A percentile compares a stretch with the other conserved stretches of the same genome.
Evolutionary conservation across 2,329 filamentous ascomycete genomes (phyloP).

Genomic region (Xylaria multiplex): DNA sequence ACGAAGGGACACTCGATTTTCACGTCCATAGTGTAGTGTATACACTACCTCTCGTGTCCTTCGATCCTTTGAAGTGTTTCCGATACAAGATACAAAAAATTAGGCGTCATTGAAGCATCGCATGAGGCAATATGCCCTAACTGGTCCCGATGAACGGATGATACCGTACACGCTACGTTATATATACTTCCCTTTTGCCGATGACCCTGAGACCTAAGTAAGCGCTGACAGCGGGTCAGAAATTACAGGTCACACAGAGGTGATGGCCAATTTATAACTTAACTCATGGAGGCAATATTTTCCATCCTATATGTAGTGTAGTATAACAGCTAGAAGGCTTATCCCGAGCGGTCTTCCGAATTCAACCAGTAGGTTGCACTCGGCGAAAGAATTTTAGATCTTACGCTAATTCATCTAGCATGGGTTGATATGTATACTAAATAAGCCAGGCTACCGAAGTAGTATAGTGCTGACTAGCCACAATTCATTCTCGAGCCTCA

Average conservation of each 20-base stretch:
- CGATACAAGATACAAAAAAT: not conserved
- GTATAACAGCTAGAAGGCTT: not conserved
- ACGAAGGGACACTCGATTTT: not conserved
- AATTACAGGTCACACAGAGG: no score
- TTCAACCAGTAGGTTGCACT: no score
- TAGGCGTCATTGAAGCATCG: not conserved
- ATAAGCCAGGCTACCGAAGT: not conserved
- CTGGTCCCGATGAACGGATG: not conserved
- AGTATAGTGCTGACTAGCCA: constrained; percentile 13
- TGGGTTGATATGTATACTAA: not conserved
- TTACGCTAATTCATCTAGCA: not conserved
- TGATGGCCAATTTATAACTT: no score
- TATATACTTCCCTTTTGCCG: not conserved
- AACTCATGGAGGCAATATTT: not conserved
- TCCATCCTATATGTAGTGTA: not conserved
- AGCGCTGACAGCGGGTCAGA: not conserved
- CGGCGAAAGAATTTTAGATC: constrained; percentile 3
- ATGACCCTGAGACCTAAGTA: not conserved
- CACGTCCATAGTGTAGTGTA: no score
- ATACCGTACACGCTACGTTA: no score
- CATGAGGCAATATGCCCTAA: not conserved
- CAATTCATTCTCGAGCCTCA: not conserved
- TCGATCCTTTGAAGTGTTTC: not conserved
- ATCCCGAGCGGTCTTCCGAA: not conserved
- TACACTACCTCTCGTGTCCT: no score